These are phyloP conservation scores for Neonothopanus nambi DNA, from an alignment of 1,284 basidiomycete species.

Conservation along the genomic window DNA sequence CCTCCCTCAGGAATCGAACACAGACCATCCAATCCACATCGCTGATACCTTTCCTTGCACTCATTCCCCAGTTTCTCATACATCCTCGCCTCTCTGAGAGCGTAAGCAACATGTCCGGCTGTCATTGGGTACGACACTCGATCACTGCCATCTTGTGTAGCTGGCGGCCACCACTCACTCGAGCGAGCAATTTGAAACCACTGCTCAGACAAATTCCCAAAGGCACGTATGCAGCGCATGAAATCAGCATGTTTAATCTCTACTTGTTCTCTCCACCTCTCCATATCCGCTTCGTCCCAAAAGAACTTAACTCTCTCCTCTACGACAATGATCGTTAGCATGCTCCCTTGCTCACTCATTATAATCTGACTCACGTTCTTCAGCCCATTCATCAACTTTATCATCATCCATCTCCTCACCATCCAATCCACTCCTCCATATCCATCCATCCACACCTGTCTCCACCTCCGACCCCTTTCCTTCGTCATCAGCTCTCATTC, in stretches of 20 bases:
- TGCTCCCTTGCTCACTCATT: no score
- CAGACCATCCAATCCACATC: conserved; percentile 3
- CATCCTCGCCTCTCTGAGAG: conserved; percentile 10
- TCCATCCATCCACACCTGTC: conserved; percentile 5
- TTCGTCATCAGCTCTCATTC: no score
- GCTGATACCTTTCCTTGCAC: not conserved
- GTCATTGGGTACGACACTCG: not conserved
- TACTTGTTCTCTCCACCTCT: conserved; percentile 26
- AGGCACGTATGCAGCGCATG: conserved; percentile 20
- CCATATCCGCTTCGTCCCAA: conserved; percentile 30
- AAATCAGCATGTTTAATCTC: conserved; percentile 26
- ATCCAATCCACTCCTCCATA: not conserved
- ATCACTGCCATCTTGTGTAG: no score
- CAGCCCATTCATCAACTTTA: conserved; percentile 2
- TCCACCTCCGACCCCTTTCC: not conserved
- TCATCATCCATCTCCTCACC: no score
- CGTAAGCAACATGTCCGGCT: conserved; percentile 16
- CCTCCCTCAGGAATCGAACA: no score
- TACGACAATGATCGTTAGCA: no score
- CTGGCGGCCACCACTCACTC: no score
- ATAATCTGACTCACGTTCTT: no score
- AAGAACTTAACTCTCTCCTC: no score
- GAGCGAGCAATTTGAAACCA: conserved; percentile 6
- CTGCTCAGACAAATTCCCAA: conserved; percentile 15
- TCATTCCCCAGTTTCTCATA: not conserved